Conservation (phyloP, 176 grass and related monocot genomes). For the Cenchrus purpureus region DNA sequence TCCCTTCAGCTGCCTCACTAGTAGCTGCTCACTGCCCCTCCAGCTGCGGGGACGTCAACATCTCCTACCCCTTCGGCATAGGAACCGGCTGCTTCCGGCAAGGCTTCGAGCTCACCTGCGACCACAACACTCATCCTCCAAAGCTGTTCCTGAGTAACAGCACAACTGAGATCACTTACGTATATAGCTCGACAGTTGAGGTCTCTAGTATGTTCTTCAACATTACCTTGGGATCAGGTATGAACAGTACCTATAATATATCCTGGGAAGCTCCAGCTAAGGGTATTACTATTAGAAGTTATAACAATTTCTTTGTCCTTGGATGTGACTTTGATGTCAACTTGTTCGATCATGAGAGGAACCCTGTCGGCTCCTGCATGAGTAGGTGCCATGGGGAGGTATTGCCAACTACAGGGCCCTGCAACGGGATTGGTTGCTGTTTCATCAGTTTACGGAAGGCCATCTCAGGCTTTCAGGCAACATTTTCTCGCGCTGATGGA, state of each 20-base stretch:
- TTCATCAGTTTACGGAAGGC: not conserved
- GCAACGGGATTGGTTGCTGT: slow-evolving; percentile 33
- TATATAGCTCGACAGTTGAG: fast-evolving
- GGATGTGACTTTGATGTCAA: not conserved
- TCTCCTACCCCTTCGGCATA: not conserved
- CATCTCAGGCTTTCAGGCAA: not conserved
- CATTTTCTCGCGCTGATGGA: not conserved
- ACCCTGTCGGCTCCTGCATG: not conserved
- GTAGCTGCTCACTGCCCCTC: not conserved
- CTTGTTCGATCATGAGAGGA: not conserved
- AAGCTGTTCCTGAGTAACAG: not conserved
- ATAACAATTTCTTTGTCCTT: not conserved
- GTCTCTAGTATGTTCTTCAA: not conserved
- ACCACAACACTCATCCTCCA: not conserved
- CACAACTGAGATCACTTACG: not conserved
- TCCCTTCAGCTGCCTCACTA: not conserved
- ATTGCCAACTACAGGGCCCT: not conserved
- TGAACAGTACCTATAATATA: not conserved
- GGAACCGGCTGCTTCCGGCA: not conserved
- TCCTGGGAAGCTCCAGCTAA: not conserved
- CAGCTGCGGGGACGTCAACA: not conserved
- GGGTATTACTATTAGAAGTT: fast-evolving
- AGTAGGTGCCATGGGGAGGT: too few relatives aligned
- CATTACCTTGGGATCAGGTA: not conserved
- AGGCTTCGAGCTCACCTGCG: not conserved